phyloP scores from a whole-genome alignment of 2,329 filamentous ascomycete species.

The Curvularia verruculosa region DNA sequence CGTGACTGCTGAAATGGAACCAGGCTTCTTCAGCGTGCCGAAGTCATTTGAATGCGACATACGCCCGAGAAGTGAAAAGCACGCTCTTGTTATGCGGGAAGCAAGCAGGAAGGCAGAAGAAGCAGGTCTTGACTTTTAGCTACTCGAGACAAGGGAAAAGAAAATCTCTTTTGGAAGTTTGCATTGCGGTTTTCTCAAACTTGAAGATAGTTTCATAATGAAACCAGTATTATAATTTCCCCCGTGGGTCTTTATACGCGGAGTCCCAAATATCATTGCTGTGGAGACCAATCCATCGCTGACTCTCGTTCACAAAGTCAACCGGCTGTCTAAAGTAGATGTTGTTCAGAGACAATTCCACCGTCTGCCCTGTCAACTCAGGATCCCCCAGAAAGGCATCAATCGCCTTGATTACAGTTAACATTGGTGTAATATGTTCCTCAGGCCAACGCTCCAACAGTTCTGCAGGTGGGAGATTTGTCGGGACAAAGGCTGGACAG shows the following conservation, averaged over 20 bases:
- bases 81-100: slow-evolving; percentile 32
- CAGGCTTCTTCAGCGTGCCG: slow-evolving; percentile 42
- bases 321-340: slow-evolving; percentile 50
- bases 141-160: neutral
- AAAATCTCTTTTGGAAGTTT: neutral
- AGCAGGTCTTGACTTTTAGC: slow-evolving; percentile 26
- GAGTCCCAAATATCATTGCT: slow-evolving; percentile 42
- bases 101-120: slow-evolving; percentile 31
- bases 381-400: slow-evolving; percentile 46
- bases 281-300: slow-evolving; percentile 46
- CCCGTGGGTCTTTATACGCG: slow-evolving; percentile 36
- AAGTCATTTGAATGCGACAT: slow-evolving; percentile 43
- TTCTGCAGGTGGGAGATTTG: slow-evolving; percentile 49
- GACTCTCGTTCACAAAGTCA: slow-evolving; percentile 51
- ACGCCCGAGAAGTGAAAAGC: slow-evolving; percentile 29
- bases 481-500: slow-evolving; percentile 50
- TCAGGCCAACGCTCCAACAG: slow-evolving; percentile 47
- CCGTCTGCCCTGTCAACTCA: slow-evolving; percentile 47
- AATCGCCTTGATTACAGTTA: slow-evolving; percentile 50
- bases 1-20: slow-evolving; percentile 36
- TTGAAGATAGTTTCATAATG: neutral
- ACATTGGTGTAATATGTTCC: slow-evolving; percentile 51
- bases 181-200: neutral
- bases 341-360: slow-evolving; percentile 51
- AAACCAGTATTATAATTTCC: slow-evolving; percentile 7